These are phyloP conservation scores for Austroboletus novae-zelandiae DNA, from an alignment of 1,284 basidiomycete genomes.

Conservation along the genomic window DNA sequence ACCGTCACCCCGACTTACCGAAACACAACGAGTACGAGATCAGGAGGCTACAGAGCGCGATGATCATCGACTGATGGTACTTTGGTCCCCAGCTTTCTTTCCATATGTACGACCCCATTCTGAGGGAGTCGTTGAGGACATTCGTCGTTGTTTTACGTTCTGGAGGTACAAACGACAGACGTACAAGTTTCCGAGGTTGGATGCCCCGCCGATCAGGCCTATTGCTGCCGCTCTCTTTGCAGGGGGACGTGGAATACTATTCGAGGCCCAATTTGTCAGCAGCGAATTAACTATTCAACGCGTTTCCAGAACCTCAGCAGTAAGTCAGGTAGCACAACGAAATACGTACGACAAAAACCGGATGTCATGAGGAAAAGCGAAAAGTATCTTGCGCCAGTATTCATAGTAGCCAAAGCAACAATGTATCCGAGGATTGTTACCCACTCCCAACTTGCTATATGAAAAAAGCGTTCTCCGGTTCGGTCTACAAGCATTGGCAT, in stretches of 20 bases:
- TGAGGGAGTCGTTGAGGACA: slow-evolving; percentile 12
- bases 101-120: slow-evolving; percentile 54
- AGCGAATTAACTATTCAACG: slow-evolving; percentile 50
- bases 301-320: neutral
- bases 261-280: slow-evolving; percentile 62
- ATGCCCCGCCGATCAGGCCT: slow-evolving; percentile 32
- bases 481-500: slow-evolving; percentile 38
- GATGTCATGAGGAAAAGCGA: slow-evolving; percentile 64
- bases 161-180: slow-evolving; percentile 5
- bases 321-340: neutral
- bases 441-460: slow-evolving; percentile 61
- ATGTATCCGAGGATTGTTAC: slow-evolving; percentile 61
- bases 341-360: slow-evolving; percentile 49
- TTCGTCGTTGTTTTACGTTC: neutral
- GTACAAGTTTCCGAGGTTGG: slow-evolving; percentile 32
- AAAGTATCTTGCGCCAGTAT: slow-evolving; percentile 56
- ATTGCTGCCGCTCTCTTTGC: slow-evolving; percentile 53
- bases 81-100: slow-evolving; percentile 47
- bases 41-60: slow-evolving; percentile 42
- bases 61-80: slow-evolving; percentile 51
- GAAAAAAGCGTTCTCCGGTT: slow-evolving; percentile 68
- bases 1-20: slow-evolving; percentile 27
- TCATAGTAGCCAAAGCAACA: slow-evolving; percentile 55
- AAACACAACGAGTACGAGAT: slow-evolving; percentile 37
- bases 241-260: slow-evolving; percentile 61